Evolutionary conservation across 2,329 filamentous ascomycete species (phyloP).

Genomic region (Diatrype stigma): DNA sequence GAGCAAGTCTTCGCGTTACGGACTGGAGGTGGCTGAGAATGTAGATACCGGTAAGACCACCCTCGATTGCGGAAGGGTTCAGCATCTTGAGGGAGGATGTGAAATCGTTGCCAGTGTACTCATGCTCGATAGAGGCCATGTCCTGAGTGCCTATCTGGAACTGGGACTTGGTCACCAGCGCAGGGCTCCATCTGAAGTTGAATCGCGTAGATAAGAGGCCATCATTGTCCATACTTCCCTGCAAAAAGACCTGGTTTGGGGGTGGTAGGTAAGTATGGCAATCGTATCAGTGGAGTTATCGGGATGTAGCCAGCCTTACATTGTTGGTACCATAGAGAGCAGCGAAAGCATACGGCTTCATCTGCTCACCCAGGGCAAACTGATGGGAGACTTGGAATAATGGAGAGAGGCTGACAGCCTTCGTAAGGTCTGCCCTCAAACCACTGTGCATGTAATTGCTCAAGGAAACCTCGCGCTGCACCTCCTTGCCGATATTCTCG

Average conservation of each 20-base stretch:
- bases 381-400: constrained; percentile 97
- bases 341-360: constrained; percentile 93
- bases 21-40: constrained; percentile 95
- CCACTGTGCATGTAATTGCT: constrained; percentile 97
- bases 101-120: constrained; percentile 92
- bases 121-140: constrained; percentile 91
- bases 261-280: constrained; percentile 3
- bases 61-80: constrained; percentile 92
- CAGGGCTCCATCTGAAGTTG: constrained; percentile 84
- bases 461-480: constrained; percentile 92
- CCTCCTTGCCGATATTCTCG: constrained; percentile 84
- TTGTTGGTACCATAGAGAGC: constrained; percentile 90
- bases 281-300: constrained; percentile 6
- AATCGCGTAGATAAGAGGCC: constrained; percentile 81
- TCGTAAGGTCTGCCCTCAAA: constrained; percentile 92
- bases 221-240: constrained; percentile 93
- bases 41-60: constrained; percentile 89
- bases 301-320: constrained; percentile 48
- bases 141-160: constrained; percentile 80
- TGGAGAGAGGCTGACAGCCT: constrained; percentile 88
- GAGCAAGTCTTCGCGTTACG: constrained; percentile 77
- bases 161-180: constrained; percentile 80
- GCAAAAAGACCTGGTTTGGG: constrained; percentile 73
- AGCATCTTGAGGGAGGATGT: constrained; percentile 88
- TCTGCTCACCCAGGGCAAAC: constrained; percentile 87